phyloP scores from a whole-genome alignment of 208 protist species.

The Naegleria fowleri region DNA sequence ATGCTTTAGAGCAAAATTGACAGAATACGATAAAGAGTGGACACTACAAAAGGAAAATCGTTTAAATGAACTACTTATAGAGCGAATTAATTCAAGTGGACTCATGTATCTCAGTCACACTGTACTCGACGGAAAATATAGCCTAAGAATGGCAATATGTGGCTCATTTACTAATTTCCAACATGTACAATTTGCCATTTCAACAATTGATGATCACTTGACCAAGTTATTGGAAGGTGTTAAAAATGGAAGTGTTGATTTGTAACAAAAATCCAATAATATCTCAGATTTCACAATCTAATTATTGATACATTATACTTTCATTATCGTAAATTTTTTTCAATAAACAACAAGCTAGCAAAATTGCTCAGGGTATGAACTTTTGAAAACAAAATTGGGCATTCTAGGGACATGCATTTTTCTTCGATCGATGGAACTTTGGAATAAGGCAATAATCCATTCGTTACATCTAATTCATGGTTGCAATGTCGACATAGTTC shows the following conservation, averaged over 20 bases:
- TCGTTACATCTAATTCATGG: neutral
- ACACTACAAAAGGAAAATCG: neutral
- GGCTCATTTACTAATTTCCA: neutral
- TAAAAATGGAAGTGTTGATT: neutral
- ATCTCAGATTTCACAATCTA: no score
- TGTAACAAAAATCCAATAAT: no score
- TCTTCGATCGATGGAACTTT: neutral
- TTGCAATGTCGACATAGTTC: neutral
- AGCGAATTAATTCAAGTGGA: neutral
- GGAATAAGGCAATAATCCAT: neutral
- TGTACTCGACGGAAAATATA: neutral
- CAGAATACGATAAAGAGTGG: neutral
- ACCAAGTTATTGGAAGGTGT: neutral
- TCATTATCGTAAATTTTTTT: no score
- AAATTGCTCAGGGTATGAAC: neutral
- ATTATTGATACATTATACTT: no score
- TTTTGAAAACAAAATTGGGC: neutral
- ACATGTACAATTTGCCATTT: neutral
- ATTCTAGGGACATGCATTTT: neutral
- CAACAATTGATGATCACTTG: neutral
- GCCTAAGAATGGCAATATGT: constrained; percentile 20
- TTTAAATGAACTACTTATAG: neutral
- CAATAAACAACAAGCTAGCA: no score
- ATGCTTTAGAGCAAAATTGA: constrained; percentile 22
- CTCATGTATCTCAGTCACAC: neutral